phyloP scores from a whole-genome alignment of 805 yeast species.

The Candida berthetii region DNA sequence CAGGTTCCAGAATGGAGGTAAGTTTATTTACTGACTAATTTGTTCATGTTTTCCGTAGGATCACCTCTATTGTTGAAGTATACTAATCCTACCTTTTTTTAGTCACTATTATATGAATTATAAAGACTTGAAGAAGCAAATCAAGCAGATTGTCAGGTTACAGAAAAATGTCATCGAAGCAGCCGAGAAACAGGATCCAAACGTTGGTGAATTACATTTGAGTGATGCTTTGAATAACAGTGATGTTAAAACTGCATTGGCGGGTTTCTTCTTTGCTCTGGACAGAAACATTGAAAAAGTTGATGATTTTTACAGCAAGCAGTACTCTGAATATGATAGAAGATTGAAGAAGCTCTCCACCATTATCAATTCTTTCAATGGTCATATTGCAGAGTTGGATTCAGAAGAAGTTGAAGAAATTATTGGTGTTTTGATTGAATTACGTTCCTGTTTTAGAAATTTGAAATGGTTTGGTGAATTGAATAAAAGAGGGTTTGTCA shows the following conservation, averaged over 20 bases:
- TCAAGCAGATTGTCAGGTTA: constrained; percentile 52
- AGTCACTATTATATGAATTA: constrained; percentile 74
- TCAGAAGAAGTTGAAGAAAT: constrained; percentile 55
- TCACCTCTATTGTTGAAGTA: too few relatives aligned
- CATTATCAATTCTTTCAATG: constrained; percentile 22
- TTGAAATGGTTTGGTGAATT: constrained; percentile 92
- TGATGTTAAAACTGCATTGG: constrained; percentile 40
- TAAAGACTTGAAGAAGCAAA: constrained; percentile 73
- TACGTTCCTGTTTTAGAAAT: constrained; percentile 71
- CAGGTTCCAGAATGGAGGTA: constrained; percentile 92
- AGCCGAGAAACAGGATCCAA: constrained; percentile 15
- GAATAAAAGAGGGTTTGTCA: constrained; percentile 83
- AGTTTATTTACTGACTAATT: too few relatives aligned
- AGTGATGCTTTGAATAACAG: constrained; percentile 30
- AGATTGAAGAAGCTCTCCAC: constrained; percentile 47
- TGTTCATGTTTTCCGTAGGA: too few relatives aligned
- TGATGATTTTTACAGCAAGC: constrained; percentile 69
- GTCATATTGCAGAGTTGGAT: constrained; percentile 35
- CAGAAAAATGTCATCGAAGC: constrained; percentile 28
- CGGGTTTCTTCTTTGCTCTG: constrained; percentile 68
- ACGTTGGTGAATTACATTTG: constrained; percentile 10
- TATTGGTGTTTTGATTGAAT: constrained; percentile 63
- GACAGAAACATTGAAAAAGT: constrained; percentile 82
- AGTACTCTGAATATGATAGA: constrained; percentile 68
- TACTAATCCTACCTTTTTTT: neutral